Evolutionary conservation across 2,329 filamentous ascomycete species (phyloP).

Genomic region (Colletotrichum trifolii): DNA sequence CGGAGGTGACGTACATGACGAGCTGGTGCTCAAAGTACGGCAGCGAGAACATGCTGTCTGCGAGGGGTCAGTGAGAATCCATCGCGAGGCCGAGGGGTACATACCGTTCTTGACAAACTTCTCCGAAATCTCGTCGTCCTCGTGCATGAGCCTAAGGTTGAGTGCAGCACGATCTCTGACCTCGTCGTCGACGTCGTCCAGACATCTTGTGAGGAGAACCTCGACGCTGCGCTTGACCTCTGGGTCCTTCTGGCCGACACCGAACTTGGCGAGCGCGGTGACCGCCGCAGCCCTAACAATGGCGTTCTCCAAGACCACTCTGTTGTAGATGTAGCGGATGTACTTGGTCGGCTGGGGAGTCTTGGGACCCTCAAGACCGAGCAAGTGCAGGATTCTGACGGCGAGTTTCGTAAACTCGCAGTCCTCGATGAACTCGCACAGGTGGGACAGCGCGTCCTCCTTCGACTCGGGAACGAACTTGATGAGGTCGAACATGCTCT

Average conservation of each 20-base stretch:
- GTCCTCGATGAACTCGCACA: constrained; percentile 99
- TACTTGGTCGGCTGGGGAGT: constrained; percentile 97
- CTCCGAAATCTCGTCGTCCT: constrained; percentile 87
- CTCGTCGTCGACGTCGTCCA: constrained; percentile 98
- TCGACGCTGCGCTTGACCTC: constrained; percentile 97
- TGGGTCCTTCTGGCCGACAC: constrained; percentile 93
- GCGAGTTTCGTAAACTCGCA: constrained; percentile 99
- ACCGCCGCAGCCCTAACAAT: constrained; percentile 95
- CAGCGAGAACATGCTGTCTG: constrained; percentile 94
- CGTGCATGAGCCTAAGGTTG: constrained; percentile 90
- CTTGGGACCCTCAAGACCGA: constrained; percentile 94
- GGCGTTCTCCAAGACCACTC: constrained; percentile 96
- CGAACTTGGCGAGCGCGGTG: constrained; percentile 95
- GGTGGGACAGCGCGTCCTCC: constrained; percentile 86
- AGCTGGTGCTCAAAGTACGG: constrained; percentile 97
- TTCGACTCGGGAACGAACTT: constrained; percentile 95
- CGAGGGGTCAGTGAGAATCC: constrained; percentile 8
- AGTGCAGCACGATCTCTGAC: constrained; percentile 94
- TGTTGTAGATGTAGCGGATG: constrained; percentile 99
- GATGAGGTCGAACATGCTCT: constrained; percentile 99
- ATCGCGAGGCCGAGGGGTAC: constrained; percentile 40
- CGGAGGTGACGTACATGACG: constrained; percentile 95
- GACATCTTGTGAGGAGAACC: constrained; percentile 89
- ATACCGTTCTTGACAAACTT: constrained; percentile 93
- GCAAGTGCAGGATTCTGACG: constrained; percentile 91